These are phyloP conservation scores for Kodamaea sagamina DNA, from an alignment of 805 yeast species.

Conservation along the genomic window DNA sequence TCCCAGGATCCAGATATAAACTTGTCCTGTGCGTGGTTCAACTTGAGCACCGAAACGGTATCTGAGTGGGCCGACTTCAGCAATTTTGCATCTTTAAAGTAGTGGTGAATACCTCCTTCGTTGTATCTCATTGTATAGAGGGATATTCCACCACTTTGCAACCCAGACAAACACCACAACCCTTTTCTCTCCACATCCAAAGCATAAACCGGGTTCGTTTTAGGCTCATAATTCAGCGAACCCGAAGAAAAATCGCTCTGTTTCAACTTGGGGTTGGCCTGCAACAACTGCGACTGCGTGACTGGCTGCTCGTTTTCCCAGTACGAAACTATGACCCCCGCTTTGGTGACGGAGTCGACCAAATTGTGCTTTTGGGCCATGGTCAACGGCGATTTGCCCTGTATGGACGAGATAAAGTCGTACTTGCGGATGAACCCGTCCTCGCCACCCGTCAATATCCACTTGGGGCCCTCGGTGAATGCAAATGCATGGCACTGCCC, in stretches of 20 bases:
- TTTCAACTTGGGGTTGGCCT: constrained; percentile 40
- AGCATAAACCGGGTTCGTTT: constrained; percentile 82
- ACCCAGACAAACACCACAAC: constrained; percentile 81
- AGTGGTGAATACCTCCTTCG: constrained; percentile 81
- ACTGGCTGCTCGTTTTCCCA: constrained; percentile 97
- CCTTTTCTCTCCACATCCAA: constrained; percentile 82
- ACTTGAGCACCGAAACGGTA: constrained; percentile 69
- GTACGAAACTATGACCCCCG: constrained; percentile 79
- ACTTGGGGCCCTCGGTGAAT: constrained; percentile 75
- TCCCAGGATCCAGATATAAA: constrained; percentile 93
- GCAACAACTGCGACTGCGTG: constrained; percentile 42
- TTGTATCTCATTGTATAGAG: constrained; percentile 78
- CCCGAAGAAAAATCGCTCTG: constrained; percentile 39
- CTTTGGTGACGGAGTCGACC: constrained; percentile 81
- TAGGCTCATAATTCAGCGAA: constrained; percentile 53
- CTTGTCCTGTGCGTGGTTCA: constrained; percentile 61
- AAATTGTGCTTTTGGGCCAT: constrained; percentile 88
- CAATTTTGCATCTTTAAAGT: constrained; percentile 51
- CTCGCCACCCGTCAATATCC: constrained; percentile 92
- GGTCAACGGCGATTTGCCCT: constrained; percentile 83
- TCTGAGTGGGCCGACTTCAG: constrained; percentile 56
- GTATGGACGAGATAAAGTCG: constrained; percentile 81
- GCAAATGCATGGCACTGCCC: constrained; percentile 77
- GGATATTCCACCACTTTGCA: constrained; percentile 81
- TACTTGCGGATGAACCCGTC: constrained; percentile 92